Evolutionary conservation across 1,139 yeast genomes (phyloP), one percentile per base, ranked within the genome.

Genomic region (Suhomyces maxii): DNA sequence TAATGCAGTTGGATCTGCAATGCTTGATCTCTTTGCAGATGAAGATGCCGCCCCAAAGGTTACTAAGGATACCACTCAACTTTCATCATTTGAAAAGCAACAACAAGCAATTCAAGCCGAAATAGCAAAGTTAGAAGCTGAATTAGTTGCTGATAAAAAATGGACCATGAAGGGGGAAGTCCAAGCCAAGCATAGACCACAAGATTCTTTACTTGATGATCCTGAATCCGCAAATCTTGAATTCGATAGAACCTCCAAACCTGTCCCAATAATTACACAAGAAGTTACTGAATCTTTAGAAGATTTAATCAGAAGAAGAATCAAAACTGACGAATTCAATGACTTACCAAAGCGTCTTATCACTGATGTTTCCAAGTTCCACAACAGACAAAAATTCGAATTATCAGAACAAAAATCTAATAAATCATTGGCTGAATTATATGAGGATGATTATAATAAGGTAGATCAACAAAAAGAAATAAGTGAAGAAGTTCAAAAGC

Each of bases 151-250:
- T 1, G 93, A 87, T 51, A 93, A 93, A 71, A 84, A 84, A 59
- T 93, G 99, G 99, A 84, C 96, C 8, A 78, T 91, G 78, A 86
- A 84, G 61, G 99, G 99, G 66, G 99, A 93, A 68, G 90, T 89
- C 2, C 79, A 80, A 44, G 88, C 91, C 1, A 80, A 77, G 52
- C 89, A 86, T 55, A 80, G 99, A 60, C 96, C 96, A 4, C 73
- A 76, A 41, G 97, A 93, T 67, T 86, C 98, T 1, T 72, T 93
- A 34, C 61, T 75, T 49, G 75, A 71, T 47, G 78, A 73, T 49
- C 65, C 69, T 7, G 77, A 70, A 44, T 53, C 68, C 2, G 58
- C 61, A n/a, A 64, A 53, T 37, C 64, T 75, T 42, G 74, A 71
- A 45, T 75, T 75, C 47, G 80, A 75, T 53, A 68, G 79, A 56